A percentile compares a stretch with the other conserved stretches of the same genome.
Conservation (phyloP, 2,329 filamentous ascomycete genomes). For the Aspergillus pseudonomiae region DNA sequence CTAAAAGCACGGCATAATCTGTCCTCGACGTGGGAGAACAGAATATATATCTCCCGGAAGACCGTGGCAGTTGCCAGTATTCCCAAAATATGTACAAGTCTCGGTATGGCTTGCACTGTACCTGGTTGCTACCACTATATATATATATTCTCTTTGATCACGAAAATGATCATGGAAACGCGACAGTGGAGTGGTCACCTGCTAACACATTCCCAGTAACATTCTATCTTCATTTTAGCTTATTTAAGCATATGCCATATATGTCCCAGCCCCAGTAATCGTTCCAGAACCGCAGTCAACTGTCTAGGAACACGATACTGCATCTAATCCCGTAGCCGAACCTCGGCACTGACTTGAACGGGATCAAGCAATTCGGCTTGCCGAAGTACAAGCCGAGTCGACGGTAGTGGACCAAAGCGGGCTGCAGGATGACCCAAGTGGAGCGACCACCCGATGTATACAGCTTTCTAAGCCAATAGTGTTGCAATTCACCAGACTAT, state of each 20-base stretch:
- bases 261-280: background rate
- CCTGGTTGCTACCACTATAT: background rate
- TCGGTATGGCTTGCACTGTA: background rate
- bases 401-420: background rate
- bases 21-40: background rate
- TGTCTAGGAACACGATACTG: slow-evolving; percentile 14
- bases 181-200: background rate
- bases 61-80: background rate
- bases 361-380: slow-evolving; percentile 1
- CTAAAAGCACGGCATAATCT: background rate
- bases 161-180: background rate
- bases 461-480: background rate
- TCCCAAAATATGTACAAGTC: background rate
- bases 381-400: slow-evolving; percentile 5
- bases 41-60: background rate
- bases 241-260: background rate
- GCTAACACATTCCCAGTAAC: background rate
- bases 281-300: slow-evolving; percentile 27
- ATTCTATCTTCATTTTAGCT: background rate
- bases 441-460: background rate
- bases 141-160: background rate
- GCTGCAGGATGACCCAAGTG: background rate
- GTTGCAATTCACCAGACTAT: background rate
- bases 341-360: background rate
- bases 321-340: background rate